Evolutionary conservation across 1,139 yeast species (phyloP).

Genomic region (Hanseniaspora sp.): DNA sequence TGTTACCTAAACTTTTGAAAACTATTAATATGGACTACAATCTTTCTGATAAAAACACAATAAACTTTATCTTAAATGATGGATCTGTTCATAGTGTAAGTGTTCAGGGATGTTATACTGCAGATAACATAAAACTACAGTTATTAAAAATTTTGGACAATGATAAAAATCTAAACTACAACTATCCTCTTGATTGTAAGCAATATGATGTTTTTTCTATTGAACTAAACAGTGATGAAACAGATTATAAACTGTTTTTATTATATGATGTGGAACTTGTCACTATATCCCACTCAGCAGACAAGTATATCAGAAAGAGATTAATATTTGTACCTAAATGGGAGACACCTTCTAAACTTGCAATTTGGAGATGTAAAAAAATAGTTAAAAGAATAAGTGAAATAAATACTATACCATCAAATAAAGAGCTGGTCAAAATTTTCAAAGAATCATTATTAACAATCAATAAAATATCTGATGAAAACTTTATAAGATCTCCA

Average conservation of each 20-base stretch:
- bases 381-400: slow-evolving; percentile 20
- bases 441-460: slow-evolving; percentile 30
- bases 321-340: slow-evolving; percentile 57
- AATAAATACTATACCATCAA: background rate
- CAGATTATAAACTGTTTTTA: slow-evolving; percentile 39
- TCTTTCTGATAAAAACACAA: slow-evolving; percentile 35
- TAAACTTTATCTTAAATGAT: slow-evolving; percentile 61
- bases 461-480: background rate
- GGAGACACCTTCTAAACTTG: slow-evolving; percentile 39
- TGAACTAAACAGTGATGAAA: slow-evolving; percentile 25
- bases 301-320: slow-evolving; percentile 59
- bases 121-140: slow-evolving; percentile 64
- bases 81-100: slow-evolving; percentile 67
- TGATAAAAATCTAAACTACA: slow-evolving; percentile 30
- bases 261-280: slow-evolving; percentile 72
- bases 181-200: slow-evolving; percentile 32
- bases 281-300: slow-evolving; percentile 68
- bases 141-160: slow-evolving; percentile 51
- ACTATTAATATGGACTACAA: slow-evolving; percentile 25
- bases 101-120: slow-evolving; percentile 70
- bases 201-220: slow-evolving; percentile 42
- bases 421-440: slow-evolving; percentile 21
- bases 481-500: slow-evolving; percentile 10
- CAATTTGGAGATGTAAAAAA: slow-evolving; percentile 21
- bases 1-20: slow-evolving; percentile 19